A percentile compares a stretch with the other conserved stretches of the same genome.
Conservation (phyloP, 441 rosid genomes). For the Gossypium davidsonii region DNA sequence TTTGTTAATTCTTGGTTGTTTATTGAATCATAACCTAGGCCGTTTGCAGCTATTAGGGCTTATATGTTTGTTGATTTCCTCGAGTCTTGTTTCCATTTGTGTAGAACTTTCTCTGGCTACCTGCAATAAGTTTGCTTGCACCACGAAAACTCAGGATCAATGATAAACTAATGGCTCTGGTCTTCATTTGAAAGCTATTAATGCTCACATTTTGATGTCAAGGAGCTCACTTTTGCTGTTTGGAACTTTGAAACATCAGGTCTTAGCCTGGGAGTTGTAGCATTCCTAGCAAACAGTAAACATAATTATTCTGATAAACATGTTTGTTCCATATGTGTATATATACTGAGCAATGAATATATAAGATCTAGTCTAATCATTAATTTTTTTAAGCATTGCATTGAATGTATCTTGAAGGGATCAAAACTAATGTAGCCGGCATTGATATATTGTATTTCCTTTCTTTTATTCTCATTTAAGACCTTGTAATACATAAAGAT, state of each 20-base stretch:
- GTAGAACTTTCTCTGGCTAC: not conserved
- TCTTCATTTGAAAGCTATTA: not conserved
- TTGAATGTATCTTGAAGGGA: not conserved
- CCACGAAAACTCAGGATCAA: not conserved
- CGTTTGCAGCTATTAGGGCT: not conserved
- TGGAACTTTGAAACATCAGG: not conserved
- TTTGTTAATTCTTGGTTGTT: not conserved
- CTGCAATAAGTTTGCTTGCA: not conserved
- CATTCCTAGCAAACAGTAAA: not conserved
- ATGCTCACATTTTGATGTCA: not conserved
- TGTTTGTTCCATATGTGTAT: too few species aligned
- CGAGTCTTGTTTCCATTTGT: not conserved
- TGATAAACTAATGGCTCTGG: not conserved
- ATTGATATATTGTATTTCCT: not conserved
- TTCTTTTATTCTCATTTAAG: not conserved
- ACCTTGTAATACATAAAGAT: slow-evolving; percentile 9
- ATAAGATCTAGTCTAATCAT: too few species aligned
- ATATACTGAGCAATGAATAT: too few species aligned
- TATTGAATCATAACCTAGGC: not conserved
- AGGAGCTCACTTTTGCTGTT: not conserved
- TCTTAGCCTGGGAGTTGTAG: not conserved
- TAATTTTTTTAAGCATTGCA: too few species aligned
- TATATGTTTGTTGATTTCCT: not conserved
- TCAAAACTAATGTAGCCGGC: not conserved
- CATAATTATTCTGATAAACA: too few species aligned